Evolutionary conservation across 2,329 filamentous ascomycete genomes (phyloP).

Genomic region (Diaporthe vaccinii): DNA sequence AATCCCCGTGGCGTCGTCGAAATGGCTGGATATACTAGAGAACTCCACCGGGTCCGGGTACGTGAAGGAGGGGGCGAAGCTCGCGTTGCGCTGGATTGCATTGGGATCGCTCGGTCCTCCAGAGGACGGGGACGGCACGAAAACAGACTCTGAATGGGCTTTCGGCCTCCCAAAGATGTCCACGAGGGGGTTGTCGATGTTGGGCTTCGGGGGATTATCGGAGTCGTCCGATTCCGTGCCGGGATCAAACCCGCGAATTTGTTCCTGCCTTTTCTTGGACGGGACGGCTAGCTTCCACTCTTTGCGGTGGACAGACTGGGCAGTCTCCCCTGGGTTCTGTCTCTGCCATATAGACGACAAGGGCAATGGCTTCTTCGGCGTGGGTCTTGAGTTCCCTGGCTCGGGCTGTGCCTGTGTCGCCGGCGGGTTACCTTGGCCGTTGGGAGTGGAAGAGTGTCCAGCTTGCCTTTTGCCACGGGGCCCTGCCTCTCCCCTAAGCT

Average conservation of each 20-base stretch:
- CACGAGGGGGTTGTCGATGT: not conserved
- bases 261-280: no score
- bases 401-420: no score
- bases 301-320: not conserved
- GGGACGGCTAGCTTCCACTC: no score
- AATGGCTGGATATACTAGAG: not conserved
- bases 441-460: not conserved
- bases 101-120: not conserved
- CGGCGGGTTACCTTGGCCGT: no score
- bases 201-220: not conserved
- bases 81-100: not conserved
- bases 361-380: not conserved
- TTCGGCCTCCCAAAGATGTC: rapidly evolving
- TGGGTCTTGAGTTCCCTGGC: not conserved
- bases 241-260: no score
- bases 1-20: not conserved
- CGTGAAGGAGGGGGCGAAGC: not conserved
- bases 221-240: not conserved
- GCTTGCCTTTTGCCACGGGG: no score
- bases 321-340: not conserved
- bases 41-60: not conserved
- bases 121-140: not conserved
- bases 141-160: rapidly evolving
- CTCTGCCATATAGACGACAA: not conserved
- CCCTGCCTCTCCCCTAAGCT: not conserved